Evolutionary conservation across 2,329 filamentous ascomycete genomes (phyloP).

Genomic region (Hymenoscyphus scutula): DNA sequence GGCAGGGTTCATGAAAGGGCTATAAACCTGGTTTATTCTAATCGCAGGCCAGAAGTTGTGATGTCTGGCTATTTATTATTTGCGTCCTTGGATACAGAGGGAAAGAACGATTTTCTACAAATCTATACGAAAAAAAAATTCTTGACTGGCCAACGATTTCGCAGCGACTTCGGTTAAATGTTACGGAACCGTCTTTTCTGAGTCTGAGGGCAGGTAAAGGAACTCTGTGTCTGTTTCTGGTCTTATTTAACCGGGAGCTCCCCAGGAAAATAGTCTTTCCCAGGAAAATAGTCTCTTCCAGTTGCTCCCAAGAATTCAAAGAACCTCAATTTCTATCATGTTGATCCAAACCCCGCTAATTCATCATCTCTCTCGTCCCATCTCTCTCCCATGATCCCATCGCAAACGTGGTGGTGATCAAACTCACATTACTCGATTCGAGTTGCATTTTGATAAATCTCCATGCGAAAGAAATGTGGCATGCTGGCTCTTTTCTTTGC

Average conservation of each 20-base stretch:
- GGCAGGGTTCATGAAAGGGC: no score
- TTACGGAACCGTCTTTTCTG: no score
- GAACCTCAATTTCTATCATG: not conserved
- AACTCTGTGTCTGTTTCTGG: not conserved
- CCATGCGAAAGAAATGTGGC: not conserved
- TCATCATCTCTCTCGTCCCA: not conserved
- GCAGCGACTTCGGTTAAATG: no score
- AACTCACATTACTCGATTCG: not conserved
- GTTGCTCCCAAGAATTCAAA: not conserved
- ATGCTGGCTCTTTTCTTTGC: not conserved
- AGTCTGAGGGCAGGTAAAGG: not conserved
- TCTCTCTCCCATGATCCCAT: no score
- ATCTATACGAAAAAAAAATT: no score
- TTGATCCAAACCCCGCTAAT: not conserved
- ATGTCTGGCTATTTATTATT: no score
- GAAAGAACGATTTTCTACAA: no score
- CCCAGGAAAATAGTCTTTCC: not conserved
- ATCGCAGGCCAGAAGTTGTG: no score
- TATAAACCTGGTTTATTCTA: no score
- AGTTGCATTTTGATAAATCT: not conserved
- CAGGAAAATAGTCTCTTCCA: no score
- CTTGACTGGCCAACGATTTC: no score
- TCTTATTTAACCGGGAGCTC: not conserved
- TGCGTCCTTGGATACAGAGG: no score
- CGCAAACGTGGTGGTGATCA: not conserved